Base-by-base conservation (phyloP, 208 protist genomes). In the Balamuthia mandrillaris region DNA sequence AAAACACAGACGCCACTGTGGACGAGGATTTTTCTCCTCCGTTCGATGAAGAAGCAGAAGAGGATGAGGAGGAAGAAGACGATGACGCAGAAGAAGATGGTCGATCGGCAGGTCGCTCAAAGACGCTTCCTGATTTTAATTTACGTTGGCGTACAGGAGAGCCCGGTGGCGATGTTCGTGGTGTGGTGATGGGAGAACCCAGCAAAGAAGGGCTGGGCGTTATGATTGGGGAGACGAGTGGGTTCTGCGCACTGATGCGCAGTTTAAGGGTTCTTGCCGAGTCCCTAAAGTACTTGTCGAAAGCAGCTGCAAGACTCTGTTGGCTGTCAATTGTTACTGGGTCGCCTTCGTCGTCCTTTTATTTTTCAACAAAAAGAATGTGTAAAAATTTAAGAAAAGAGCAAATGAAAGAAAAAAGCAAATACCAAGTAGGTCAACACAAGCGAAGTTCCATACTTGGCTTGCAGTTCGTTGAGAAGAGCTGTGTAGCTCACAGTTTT, bases 331-430 rank as follows among this genome's bases (percentile, higher is more conserved):
- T 79, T 6, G 70, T 79, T 21, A 79, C 54, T 0, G 52, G 42
- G 6, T 79, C 70, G 6, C 70, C 70, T 61, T 79, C 70, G 6
- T 79, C 52, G 29, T 79, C 70, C 70, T 79, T 10, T 27, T 3
- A n/a, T n/a, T n/a, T n/a, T n/a, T n/a, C n/a, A n/a, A n/a, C n/a
- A n/a, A n/a, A n/a, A n/a, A n/a, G n/a, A n/a, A n/a, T n/a, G n/a
- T n/a, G n/a, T n/a, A n/a, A n/a, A n/a, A n/a, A n/a, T n/a, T n/a
- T n/a, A n/a, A n/a, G n/a, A n/a, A n/a, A n/a, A n/a, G n/a, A n/a
- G n/a, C n/a, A n/a, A n/a, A n/a, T n/a, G n/a, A n/a, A n/a, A n/a
- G 29, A 10, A 16, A 16, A 33, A 42, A 68, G 35, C 29, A 68
- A 16, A 49, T 33, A 79, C 70, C 70, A 56, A 56, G 70, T 79